Evolutionary conservation across 208 protist genomes (phyloP).

Genomic region (Wallacemonas sp.): DNA sequence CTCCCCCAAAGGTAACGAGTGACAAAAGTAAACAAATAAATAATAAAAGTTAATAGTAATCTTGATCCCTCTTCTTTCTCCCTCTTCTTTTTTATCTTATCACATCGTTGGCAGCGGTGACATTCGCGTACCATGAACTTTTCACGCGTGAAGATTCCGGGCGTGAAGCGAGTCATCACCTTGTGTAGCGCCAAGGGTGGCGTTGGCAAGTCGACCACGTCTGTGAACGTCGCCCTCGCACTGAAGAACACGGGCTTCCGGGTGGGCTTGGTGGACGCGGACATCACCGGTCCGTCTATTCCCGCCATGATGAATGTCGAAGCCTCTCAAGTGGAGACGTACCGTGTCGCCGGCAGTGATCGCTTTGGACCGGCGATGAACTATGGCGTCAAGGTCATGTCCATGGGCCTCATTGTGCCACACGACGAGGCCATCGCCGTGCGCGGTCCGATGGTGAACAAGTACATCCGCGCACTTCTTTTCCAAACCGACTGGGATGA

Average conservation of each 20-base stretch:
- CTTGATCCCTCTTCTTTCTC: not conserved
- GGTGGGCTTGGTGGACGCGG: constrained; percentile 90
- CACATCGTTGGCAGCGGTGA: too few species aligned
- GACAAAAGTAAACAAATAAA: too few species aligned
- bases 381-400: constrained; percentile 92
- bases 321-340: constrained; percentile 78
- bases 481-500: constrained; percentile 92
- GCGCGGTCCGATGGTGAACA: constrained; percentile 91
- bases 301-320: constrained; percentile 87
- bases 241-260: constrained; percentile 74
- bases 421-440: constrained; percentile 90
- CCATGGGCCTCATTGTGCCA: constrained; percentile 88
- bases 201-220: constrained; percentile 93
- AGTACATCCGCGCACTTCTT: constrained; percentile 88
- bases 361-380: constrained; percentile 86
- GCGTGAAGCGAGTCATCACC: constrained; percentile 80
- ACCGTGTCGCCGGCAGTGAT: constrained; percentile 79
- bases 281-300: constrained; percentile 92
- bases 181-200: constrained; percentile 92
- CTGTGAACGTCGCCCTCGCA: constrained; percentile 86
- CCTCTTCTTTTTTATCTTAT: not conserved
- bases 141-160: constrained; percentile 74
- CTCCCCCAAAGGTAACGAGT: too few species aligned
- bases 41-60: not conserved
- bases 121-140: constrained; percentile 35